These are phyloP conservation scores for Isoetes engelmannii DNA, from an alignment of 83 land plant species.

Conservation along the genomic window DNA sequence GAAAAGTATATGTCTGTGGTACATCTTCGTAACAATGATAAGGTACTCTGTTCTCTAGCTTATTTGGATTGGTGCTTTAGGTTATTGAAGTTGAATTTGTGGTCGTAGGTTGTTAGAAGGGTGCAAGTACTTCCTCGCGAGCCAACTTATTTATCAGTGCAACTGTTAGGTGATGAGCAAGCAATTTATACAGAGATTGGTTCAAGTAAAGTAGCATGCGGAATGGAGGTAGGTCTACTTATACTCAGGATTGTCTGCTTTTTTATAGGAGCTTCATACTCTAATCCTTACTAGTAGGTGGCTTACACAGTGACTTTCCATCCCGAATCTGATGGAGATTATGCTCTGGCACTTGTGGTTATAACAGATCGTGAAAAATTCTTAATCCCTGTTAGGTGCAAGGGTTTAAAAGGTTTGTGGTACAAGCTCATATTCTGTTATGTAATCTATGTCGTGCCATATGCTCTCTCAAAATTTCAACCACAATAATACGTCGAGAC, in stretches of 20 bases:
- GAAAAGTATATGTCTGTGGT: conserved; percentile 26
- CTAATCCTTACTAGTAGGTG: conserved; percentile 16
- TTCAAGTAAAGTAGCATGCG: conserved; percentile 36
- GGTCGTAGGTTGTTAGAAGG: conserved; percentile 25
- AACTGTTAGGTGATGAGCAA: conserved; percentile 15
- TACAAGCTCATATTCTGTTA: not conserved
- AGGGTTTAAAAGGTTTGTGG: conserved; percentile 22
- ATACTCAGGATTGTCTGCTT: not conserved
- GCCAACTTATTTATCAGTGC: conserved; percentile 22
- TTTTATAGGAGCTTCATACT: not conserved
- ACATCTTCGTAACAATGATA: conserved; percentile 38
- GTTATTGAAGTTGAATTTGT: not conserved
- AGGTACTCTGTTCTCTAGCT: conserved; percentile 19
- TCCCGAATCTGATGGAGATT: conserved; percentile 27
- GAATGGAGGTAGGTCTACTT: conserved; percentile 34
- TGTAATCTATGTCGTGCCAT: too few relatives aligned
- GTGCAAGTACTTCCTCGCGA: conserved; percentile 28
- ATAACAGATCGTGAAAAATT: conserved; percentile 39
- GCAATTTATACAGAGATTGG: conserved; percentile 24
- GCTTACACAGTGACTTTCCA: conserved; percentile 28
- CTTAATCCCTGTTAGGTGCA: conserved; percentile 29
- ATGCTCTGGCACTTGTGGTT: conserved; percentile 21
- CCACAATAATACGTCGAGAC: too few relatives aligned
- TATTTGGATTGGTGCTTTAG: not conserved
- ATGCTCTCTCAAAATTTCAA: too few relatives aligned